phyloP scores from a whole-genome alignment of 805 yeast species.

The Allodekkera sacchari region DNA sequence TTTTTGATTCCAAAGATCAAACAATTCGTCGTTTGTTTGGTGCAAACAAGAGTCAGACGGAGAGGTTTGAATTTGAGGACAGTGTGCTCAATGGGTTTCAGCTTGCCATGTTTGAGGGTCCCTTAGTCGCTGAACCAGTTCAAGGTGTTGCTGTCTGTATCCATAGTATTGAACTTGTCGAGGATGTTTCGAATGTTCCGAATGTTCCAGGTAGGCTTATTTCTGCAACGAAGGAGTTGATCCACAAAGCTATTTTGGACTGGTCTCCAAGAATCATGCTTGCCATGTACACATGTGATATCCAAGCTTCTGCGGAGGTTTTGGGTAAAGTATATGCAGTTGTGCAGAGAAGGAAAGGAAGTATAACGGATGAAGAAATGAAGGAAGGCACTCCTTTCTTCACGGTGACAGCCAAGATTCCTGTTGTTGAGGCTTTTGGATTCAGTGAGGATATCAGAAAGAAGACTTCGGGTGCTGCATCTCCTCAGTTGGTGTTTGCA shows the following conservation, averaged over 20 bases:
- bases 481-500: conserved; percentile 86
- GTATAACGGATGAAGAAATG: conserved; percentile 84
- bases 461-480: conserved; percentile 93
- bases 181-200: conserved; percentile 27
- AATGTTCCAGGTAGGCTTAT: conserved; percentile 66
- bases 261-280: conserved; percentile 88
- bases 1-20: conserved; percentile 45
- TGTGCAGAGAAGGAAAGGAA: conserved; percentile 81
- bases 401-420: conserved; percentile 74
- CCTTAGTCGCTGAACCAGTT: conserved; percentile 77
- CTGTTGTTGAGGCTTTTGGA: conserved; percentile 95
- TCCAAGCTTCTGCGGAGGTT: conserved; percentile 91
- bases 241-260: conserved; percentile 61
- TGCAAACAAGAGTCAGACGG: background rate
- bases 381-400: conserved; percentile 98
- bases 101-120: conserved; percentile 76
- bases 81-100: conserved; percentile 78
- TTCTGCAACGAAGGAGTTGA: conserved; percentile 61
- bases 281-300: conserved; percentile 91
- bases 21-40: conserved; percentile 27
- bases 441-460: conserved; percentile 92
- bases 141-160: conserved; percentile 67
- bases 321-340: conserved; percentile 94
- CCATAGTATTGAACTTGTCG: conserved; percentile 27
- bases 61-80: conserved; percentile 40